Percentiles rank a stretch among this genome's conserved stretches.
phyloP scores from a whole-genome alignment of 345 rosid genomes.

The Eucalyptus regnans region DNA sequence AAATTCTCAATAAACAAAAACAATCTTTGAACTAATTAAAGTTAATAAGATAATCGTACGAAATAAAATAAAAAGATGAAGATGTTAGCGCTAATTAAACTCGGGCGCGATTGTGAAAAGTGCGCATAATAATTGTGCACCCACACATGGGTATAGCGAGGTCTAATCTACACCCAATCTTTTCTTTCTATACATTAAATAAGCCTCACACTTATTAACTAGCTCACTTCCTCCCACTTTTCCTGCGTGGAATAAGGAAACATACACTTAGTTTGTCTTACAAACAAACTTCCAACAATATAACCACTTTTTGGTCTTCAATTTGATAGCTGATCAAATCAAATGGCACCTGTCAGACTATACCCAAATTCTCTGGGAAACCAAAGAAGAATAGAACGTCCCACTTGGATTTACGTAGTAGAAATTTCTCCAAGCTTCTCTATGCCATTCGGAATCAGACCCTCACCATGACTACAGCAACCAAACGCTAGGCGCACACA shows the following conservation, averaged over 20 bases:
- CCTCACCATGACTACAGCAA: neutral
- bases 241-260: too few relatives aligned
- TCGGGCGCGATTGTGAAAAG: accelerated
- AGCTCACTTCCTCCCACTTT: too few relatives aligned
- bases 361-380: neutral
- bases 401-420: neutral
- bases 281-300: too few relatives aligned
- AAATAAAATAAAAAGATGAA: too few relatives aligned
- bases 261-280: too few relatives aligned
- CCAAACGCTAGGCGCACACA: neutral
- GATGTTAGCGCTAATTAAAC: too few relatives aligned
- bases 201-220: too few relatives aligned
- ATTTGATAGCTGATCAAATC: neutral
- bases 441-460: neutral
- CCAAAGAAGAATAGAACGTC: neutral
- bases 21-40: too few relatives aligned
- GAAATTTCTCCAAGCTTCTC: neutral
- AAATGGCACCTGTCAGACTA: neutral
- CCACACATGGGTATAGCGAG: accelerated
- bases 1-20: too few relatives aligned
- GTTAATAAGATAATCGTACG: too few relatives aligned
- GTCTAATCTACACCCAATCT: accelerated
- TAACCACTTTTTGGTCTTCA: neutral
- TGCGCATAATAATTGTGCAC: too few relatives aligned
- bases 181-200: too few relatives aligned